Evolutionary conservation across 371 early-diverging fungal genomes (phyloP), one percentile per base, ranked within the genome.

Genomic region (Mortierella sp.): DNA sequence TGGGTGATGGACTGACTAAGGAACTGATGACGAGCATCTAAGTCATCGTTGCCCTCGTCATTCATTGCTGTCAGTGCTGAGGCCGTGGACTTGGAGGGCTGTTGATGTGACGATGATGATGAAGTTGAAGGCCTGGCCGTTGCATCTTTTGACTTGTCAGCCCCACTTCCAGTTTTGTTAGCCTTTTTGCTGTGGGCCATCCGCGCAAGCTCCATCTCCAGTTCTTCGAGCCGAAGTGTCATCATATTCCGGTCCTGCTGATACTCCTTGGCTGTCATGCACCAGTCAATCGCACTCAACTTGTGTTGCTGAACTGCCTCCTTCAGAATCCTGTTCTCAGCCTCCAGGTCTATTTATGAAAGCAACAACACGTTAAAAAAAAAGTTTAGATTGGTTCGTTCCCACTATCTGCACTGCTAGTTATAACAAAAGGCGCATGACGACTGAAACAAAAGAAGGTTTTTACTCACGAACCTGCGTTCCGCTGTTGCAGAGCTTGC

Each of bases 191-290:
- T 51, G 2, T 29, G 46, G 11, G 70, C 24, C 65, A 38, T 68
- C 73, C 74, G 29, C 24, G 75, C 44, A 41, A 84, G 48, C 12
- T 75, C 72, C 35, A 72, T 44, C 41, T 84, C 84, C 10, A 84
- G 54, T 35, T 84, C 81, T n/a, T 75, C 72, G 2, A 84, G 81
- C 44, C 78, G 75, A 18, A 78, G 16, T 3, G 74, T 54, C 75
- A 84, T 81, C 54, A 72, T 70, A 58, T 80, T 78, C 24, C 84
- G 78, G 27, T 84, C 81, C 68, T 78, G 80, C 32, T 80, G 58
- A 70, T 84, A 84, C 8, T 27, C 65, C 63, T 84, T 84, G 32
- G 84, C 81, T 24, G 29, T 24, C 10, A 58, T 14, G 41, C 81
- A 80, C 84, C 84, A 84, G 14, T 80, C 77, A 35, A 84, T 44